Evolutionary conservation across 2,329 filamentous ascomycete genomes (phyloP), one percentile per base, ranked within the genome.

Genomic region (Leptosphaerulina australis): DNA sequence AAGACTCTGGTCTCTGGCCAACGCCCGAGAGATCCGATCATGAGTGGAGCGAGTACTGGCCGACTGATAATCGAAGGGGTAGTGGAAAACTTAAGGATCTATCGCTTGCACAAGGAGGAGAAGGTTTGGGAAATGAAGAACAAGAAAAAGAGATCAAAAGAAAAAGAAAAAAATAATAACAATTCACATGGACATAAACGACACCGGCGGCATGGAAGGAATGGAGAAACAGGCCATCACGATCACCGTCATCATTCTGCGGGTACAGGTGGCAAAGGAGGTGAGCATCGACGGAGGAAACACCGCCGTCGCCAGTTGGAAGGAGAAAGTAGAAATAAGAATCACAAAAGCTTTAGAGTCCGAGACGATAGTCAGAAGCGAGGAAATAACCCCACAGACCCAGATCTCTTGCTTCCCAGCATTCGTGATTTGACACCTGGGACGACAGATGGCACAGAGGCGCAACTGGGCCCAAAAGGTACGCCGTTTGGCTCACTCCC

Each of bases 21-120:
- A 0, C 53, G 50, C 6, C 21, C 47, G 3, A 47, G 56, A 12
- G 9, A 62, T 29, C 54, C 54, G 2, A 21, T 24, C 7, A 39
- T 63, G 17, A 54, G 53, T 26, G 21, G 22, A 2, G 30, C 31
- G 3, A 50, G 56, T 7, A 61, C 53, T 1, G 30, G 41, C 0
- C 37, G 55, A 10, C 31, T 68, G 11, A 33, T 66, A 2, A 12
- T 66, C 0, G 64, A 67, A 41, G 59, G 50, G 2, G 44, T 63
- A 0, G 47, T 64, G 17, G 64, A 68, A 31, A 58, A 51, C 2
- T 6, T 63, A 2, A 58, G 41, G 37, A 55, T 64, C 7, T 66
- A 64, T 35, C 41, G 58, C 1, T 11, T 55, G 12, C 35, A 48
- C 3, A 52, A 56, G 31, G 53, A 67, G n/a, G 50, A 58, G 21